phyloP scores from a whole-genome alignment of 768 basidiomycete species.

The Leccinum subgranulosum region DNA sequence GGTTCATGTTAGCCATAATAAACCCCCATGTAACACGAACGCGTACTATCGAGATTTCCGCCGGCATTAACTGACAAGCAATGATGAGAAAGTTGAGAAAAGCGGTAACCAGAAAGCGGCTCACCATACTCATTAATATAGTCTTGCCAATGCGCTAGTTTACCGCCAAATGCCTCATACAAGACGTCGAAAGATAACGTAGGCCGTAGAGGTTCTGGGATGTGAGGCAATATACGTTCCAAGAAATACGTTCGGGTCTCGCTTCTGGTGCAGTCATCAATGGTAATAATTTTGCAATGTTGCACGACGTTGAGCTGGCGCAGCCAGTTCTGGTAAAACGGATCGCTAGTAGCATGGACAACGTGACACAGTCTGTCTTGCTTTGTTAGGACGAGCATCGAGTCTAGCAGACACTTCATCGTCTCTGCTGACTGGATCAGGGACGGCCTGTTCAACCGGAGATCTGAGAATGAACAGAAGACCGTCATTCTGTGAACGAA shows the following conservation, averaged over 20 bases:
- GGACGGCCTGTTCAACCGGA: slow-evolving; percentile 48
- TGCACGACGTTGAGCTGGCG: slow-evolving; percentile 78
- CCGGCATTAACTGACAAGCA: slow-evolving; percentile 61
- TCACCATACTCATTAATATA: slow-evolving; percentile 72
- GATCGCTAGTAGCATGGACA: slow-evolving; percentile 79
- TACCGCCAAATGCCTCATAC: slow-evolving; percentile 81
- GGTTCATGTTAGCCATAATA: slow-evolving; percentile 8
- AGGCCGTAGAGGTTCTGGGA: slow-evolving; percentile 59
- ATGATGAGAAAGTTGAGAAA: slow-evolving; percentile 1
- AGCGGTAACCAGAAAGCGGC: background rate
- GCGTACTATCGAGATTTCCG: slow-evolving; percentile 68
- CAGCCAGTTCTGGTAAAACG: slow-evolving; percentile 83
- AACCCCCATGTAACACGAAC: background rate
- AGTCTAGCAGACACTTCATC: slow-evolving; percentile 83
- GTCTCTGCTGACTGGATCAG: slow-evolving; percentile 75
- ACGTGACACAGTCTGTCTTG: slow-evolving; percentile 84
- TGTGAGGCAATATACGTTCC: slow-evolving; percentile 59
- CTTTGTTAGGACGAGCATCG: slow-evolving; percentile 84
- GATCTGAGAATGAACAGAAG: background rate
- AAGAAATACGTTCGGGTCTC: slow-evolving; percentile 68
- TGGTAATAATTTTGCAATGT: slow-evolving; percentile 81
- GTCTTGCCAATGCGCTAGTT: slow-evolving; percentile 80
- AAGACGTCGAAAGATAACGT: slow-evolving; percentile 67
- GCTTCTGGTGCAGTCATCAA: slow-evolving; percentile 74
- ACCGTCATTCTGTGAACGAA: background rate